Base-by-base conservation (phyloP, 1,284 basidiomycete species). In the Apiotrichum montevideense region DNA sequence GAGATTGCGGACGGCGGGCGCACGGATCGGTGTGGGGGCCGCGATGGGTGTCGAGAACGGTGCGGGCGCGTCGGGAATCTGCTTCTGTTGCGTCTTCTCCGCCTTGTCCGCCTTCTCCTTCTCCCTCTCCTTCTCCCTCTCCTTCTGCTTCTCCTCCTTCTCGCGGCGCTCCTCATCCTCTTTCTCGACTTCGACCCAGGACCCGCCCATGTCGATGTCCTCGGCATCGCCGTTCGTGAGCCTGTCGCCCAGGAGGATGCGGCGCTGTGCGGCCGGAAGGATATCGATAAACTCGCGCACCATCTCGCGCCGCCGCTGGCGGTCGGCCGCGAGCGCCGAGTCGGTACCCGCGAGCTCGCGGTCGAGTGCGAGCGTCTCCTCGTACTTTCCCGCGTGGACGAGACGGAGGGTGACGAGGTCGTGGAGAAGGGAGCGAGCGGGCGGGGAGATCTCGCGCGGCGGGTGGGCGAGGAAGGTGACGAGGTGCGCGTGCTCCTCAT, bases 361-460 rank as follows among this genome's bases (percentile, higher is more conserved):
- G 75, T 91, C 89, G 37, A 88, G 80, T 70, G 86, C 85, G 61
- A 91, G 81, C 1, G 87, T 87, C 35, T 85, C 83, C 0, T 82
- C 79, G 66, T 87, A 86, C 59, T 84, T 81, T 4, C 88, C 89
- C 6, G 80, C 80, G 67, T 90, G 87, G 35, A 91, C 83, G 4
- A 90, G 81, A 10, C 89, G 84, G 8, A 88, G 82, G 55, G 85
- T 88, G 35, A 90, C 80, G n/a, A 92, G 81, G 66, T 91, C 87
- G 70, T 90, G 88, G 0, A 92, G 74, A 10, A 84, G 77, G 2
- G 83, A 80, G 21, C 85, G 74, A 1, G 84, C 82, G 0, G 77
- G 60, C 0, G 78, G 58, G 0, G 83, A 72, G 32, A 85, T 71
- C 34, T 78, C 65, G 39, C 78, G 63, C 0, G 85, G 83, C 4